Base-by-base conservation (phyloP, 225 moss, liverwort and hornwort species). In the Neckera pumila region DNA sequence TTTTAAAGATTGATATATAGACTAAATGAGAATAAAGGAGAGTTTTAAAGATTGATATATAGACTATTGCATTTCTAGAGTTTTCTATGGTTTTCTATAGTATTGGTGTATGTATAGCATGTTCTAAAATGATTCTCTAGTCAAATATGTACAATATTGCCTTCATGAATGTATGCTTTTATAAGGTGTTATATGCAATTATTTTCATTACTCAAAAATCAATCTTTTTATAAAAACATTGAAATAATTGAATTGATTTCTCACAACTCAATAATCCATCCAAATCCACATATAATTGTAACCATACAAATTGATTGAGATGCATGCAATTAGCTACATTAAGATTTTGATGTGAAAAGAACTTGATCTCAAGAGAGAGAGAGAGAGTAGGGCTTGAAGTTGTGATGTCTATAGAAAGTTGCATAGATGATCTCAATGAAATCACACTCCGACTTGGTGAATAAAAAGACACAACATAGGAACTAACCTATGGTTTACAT, bases 391-490 rank as follows among this genome's bases (percentile, higher is more conserved):
- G 27, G 6, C 12, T 60, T 5, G 27, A 11, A 60, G 2, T 27
- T 27, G 61, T 27, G 14, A 61, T 28, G 13, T 22, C 1, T 27
- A 6, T 61, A 28, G 28, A 28, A 14, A 23, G 4, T 11, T 58
- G 10, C 10, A 58, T 22, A 22, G 58, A 58, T 58, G 25, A 42
- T 71, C 42, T 42, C 25, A 42, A 63, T 31, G 26, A 71, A 42
- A 26, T 71, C 15, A 26, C 2, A 71, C 42, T 71, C 1, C 0
- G 0, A 27, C 7, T 14, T 1, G 43, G 5, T 71, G 25, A 2
- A 38, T 70, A 13, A 23, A n/a, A 69, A 13, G 38, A 23, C 5
- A 6, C 40, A 70, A 23, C 40, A 13, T 23, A 25, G 14, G 8
- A 70, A 40, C 38, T 8, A 40, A 13, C 0, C 2, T 1, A 1